A percentile compares a stretch with the other conserved stretches of the same genome.
Evolutionary conservation across 768 basidiomycete species (phyloP).

Genomic region (Rhodotorula taiwanensis): DNA sequence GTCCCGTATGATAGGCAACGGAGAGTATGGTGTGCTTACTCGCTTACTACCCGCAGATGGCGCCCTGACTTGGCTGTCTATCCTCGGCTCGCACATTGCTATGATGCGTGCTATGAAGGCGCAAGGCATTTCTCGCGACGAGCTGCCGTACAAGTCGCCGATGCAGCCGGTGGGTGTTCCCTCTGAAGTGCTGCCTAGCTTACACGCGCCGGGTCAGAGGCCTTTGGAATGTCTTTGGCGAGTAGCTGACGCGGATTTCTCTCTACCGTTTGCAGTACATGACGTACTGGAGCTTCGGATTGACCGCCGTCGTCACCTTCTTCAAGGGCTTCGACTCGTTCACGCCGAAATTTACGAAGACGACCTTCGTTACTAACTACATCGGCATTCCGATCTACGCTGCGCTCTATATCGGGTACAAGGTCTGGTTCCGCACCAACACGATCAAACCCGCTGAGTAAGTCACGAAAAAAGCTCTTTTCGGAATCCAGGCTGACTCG

Average conservation of each 20-base stretch:
- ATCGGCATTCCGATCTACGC: slow-evolving; percentile 12
- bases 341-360: slow-evolving; percentile 25
- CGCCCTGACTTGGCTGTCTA: slow-evolving; percentile 68
- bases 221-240: too few relatives aligned
- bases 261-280: too few relatives aligned
- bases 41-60: not conserved
- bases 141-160: slow-evolving; percentile 45
- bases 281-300: slow-evolving; percentile 2
- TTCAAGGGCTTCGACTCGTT: slow-evolving; percentile 39
- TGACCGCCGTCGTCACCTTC: slow-evolving; percentile 37
- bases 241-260: too few relatives aligned
- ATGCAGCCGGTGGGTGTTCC: too few relatives aligned
- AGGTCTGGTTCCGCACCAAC: too few relatives aligned
- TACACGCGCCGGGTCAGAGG: too few relatives aligned
- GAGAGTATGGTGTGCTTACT: not conserved
- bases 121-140: slow-evolving; percentile 51
- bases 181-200: too few relatives aligned
- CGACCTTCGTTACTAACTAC: slow-evolving; percentile 45
- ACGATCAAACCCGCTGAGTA: too few relatives aligned
- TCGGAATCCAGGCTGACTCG: too few relatives aligned
- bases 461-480: too few relatives aligned
- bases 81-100: slow-evolving; percentile 56
- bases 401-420: too few relatives aligned
- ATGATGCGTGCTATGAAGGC: slow-evolving; percentile 34
- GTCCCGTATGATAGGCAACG: not conserved